Conservation (phyloP, 2,329 filamentous ascomycete genomes). For the Nigrospora osmanthi region DNA sequence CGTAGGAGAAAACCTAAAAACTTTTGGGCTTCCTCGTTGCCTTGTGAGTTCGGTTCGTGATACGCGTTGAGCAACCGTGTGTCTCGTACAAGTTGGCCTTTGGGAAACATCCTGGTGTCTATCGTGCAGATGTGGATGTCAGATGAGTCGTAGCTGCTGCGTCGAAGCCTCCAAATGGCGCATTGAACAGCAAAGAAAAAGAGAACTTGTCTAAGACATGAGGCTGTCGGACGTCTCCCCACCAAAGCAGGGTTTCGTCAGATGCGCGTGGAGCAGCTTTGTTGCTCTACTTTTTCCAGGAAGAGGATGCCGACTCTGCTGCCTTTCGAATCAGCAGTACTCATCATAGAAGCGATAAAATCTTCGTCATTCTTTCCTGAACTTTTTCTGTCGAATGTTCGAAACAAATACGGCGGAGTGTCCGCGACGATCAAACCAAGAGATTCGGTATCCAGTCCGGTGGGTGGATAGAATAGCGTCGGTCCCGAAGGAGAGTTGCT, state of each 20-base stretch:
- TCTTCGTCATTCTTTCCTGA: background rate
- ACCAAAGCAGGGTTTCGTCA: background rate
- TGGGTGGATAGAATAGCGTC: background rate
- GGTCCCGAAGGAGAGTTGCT: background rate
- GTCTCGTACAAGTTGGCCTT: background rate
- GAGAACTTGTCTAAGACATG: background rate
- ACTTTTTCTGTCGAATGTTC: background rate
- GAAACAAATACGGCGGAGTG: background rate
- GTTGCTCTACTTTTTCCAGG: background rate
- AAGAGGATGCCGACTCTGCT: background rate
- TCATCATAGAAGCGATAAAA: background rate
- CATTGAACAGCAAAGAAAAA: background rate
- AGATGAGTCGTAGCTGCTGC: too few relatives aligned
- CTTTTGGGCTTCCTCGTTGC: rapidly evolving
- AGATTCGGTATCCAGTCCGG: background rate
- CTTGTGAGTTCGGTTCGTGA: background rate
- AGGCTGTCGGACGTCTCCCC: background rate
- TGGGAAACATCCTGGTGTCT: background rate
- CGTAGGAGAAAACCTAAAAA: background rate
- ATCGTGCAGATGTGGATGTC: background rate
- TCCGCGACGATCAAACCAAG: background rate
- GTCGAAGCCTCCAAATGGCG: background rate
- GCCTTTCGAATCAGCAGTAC: background rate
- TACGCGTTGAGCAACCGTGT: background rate
- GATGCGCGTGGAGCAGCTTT: background rate